phyloP scores from a whole-genome alignment of 2,329 filamentous ascomycete genomes.

The Fusarium incarnatum region DNA sequence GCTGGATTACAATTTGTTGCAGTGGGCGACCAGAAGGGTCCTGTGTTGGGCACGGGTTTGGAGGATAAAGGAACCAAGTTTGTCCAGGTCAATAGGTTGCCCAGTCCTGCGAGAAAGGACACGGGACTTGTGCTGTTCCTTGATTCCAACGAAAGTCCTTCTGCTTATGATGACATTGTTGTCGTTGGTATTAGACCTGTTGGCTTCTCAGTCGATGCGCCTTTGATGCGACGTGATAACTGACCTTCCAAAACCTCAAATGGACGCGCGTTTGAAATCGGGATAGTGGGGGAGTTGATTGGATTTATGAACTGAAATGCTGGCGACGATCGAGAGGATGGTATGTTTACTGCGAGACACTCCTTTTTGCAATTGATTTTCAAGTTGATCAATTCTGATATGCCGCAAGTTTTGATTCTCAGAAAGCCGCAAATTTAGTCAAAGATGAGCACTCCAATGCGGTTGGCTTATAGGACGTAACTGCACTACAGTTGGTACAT shows the following conservation, averaged over 20 bases:
- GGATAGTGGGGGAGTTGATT: too few relatives aligned
- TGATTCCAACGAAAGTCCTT: neutral
- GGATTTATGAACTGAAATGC: too few relatives aligned
- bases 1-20: neutral
- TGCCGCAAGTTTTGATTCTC: neutral
- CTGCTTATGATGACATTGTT: neutral
- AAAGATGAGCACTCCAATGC: too few relatives aligned
- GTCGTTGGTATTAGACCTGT: neutral
- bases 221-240: too few relatives aligned
- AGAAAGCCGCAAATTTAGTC: neutral
- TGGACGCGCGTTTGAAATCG: too few relatives aligned
- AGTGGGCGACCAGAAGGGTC: neutral
- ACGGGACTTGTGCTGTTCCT: neutral
- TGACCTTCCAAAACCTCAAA: too few relatives aligned
- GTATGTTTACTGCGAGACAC: neutral
- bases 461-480: accelerated
- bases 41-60: neutral
- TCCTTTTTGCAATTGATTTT: neutral
- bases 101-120: neutral
- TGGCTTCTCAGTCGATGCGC: neutral
- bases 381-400: neutral
- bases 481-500: accelerated
- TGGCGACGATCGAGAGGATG: too few relatives aligned
- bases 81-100: too few relatives aligned
- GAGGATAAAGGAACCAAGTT: neutral